Evolutionary conservation across 306 rosid genomes (phyloP).

Genomic region (Cicer yamashitae): DNA sequence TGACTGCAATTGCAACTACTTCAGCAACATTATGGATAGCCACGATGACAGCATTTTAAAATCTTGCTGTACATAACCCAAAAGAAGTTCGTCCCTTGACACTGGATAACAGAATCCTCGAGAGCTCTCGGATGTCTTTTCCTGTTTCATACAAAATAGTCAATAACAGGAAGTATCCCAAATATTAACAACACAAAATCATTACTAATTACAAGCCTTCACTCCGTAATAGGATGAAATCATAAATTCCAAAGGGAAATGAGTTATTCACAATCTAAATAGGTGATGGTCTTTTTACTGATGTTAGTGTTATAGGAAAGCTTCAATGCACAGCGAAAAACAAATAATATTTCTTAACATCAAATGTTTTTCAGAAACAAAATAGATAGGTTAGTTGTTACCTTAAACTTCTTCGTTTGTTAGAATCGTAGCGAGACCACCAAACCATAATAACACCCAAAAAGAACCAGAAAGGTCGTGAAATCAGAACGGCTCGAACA

Average conservation of each 20-base stretch:
- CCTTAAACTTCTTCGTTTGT: neutral
- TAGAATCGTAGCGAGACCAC: neutral
- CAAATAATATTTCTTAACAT: neutral
- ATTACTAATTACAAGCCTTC: neutral
- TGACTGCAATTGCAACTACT: neutral
- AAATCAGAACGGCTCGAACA: slow-evolving; percentile 1
- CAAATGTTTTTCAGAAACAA: neutral
- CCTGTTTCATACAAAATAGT: slow-evolving; percentile 1
- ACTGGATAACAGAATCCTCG: neutral
- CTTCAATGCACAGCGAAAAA: neutral
- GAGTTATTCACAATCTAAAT: neutral
- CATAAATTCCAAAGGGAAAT: neutral
- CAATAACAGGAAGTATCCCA: neutral
- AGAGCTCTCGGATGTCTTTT: neutral
- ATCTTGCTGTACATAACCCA: neutral
- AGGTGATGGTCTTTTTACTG: neutral
- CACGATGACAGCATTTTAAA: neutral
- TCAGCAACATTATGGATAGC: neutral
- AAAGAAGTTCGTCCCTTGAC: neutral
- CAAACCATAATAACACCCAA: neutral
- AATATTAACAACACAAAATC: neutral
- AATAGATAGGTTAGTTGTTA: neutral
- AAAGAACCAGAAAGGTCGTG: slow-evolving; percentile 17
- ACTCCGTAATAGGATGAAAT: neutral
- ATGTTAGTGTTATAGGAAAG: neutral